Percentiles rank a stretch among this genome's conserved stretches.
phyloP scores from a whole-genome alignment of 352 stramenopile species.

The Pythium vanterpoolii region DNA sequence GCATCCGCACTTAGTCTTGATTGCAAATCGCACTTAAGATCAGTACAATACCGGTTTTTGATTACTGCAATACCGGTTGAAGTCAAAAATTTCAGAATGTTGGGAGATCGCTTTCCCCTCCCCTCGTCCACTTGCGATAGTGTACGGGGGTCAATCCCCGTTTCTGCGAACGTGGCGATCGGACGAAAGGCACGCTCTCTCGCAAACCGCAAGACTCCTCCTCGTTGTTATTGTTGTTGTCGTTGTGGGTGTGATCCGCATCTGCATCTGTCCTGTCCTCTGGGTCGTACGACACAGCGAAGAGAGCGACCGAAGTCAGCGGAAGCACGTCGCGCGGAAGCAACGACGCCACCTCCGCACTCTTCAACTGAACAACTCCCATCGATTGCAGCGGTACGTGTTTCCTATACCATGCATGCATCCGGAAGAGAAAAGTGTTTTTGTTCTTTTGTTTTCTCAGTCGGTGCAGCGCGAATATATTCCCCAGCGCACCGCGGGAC shows the following conservation, averaged over 20 bases:
- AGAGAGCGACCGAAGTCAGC: not conserved
- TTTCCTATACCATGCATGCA: not conserved
- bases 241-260: not conserved
- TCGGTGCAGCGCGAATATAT: not conserved
- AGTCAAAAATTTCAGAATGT: conserved; percentile 21
- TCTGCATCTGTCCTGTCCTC: conserved; percentile 3
- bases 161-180: conserved; percentile 18
- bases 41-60: conserved; percentile 17
- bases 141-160: conserved; percentile 7
- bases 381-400: not conserved
- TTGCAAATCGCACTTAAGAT: conserved; percentile 10
- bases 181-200: conserved; percentile 16
- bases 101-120: conserved; percentile 12
- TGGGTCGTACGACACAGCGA: conserved; percentile 15
- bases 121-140: not conserved
- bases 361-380: not conserved
- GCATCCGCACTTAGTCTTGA: too few species aligned
- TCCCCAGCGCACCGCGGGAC: not conserved
- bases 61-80: conserved; percentile 11
- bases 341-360: not conserved
- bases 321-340: not conserved
- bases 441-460: not conserved
- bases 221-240: not conserved
- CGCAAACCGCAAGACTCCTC: not conserved
- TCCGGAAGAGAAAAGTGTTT: not conserved